A percentile compares a stretch with the other conserved stretches of the same genome.
These are phyloP conservation scores for Ascochyta pisi DNA, from an alignment of 2,329 filamentous ascomycete genomes.

Conservation along the genomic window DNA sequence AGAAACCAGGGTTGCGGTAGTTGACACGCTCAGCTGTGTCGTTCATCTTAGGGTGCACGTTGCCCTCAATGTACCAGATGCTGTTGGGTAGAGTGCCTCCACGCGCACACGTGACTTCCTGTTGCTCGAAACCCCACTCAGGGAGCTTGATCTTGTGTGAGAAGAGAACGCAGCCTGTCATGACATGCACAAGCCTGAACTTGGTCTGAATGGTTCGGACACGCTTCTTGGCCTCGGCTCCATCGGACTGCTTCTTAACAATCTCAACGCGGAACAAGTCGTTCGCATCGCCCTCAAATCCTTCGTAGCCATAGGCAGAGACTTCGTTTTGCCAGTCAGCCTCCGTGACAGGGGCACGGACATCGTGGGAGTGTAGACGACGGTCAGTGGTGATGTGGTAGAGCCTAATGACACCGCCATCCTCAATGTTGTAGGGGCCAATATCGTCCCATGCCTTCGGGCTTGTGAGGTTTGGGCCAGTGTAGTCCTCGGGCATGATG, in stretches of 20 bases:
- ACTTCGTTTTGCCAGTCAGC: slow-evolving; percentile 89
- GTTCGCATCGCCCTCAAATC: slow-evolving; percentile 95
- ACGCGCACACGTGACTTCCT: slow-evolving; percentile 97
- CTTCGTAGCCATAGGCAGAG: slow-evolving; percentile 95
- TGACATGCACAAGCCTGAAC: slow-evolving; percentile 92
- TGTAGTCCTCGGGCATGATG: slow-evolving; percentile 68
- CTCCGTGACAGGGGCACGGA: slow-evolving; percentile 63
- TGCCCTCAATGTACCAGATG: slow-evolving; percentile 94
- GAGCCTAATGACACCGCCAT: slow-evolving; percentile 81
- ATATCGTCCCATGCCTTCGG: slow-evolving; percentile 83
- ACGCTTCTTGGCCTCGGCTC: slow-evolving; percentile 78
- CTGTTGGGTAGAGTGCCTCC: slow-evolving; percentile 94
- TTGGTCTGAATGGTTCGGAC: slow-evolving; percentile 95
- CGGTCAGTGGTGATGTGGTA: slow-evolving; percentile 86
- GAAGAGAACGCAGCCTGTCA: slow-evolving; percentile 96
- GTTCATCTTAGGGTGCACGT: slow-evolving; percentile 78
- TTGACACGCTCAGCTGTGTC: slow-evolving; percentile 89
- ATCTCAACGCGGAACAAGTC: slow-evolving; percentile 96
- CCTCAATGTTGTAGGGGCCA: slow-evolving; percentile 72
- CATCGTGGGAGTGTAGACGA: slow-evolving; percentile 94
- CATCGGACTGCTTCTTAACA: slow-evolving; percentile 84
- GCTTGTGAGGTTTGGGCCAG: slow-evolving; percentile 79
- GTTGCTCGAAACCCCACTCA: slow-evolving; percentile 97
- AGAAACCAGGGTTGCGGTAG: slow-evolving; percentile 92
- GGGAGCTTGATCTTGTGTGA: slow-evolving; percentile 99